phyloP scores from a whole-genome alignment of 805 yeast genomes.

The Saccharomycopsis schoenii region DNA sequence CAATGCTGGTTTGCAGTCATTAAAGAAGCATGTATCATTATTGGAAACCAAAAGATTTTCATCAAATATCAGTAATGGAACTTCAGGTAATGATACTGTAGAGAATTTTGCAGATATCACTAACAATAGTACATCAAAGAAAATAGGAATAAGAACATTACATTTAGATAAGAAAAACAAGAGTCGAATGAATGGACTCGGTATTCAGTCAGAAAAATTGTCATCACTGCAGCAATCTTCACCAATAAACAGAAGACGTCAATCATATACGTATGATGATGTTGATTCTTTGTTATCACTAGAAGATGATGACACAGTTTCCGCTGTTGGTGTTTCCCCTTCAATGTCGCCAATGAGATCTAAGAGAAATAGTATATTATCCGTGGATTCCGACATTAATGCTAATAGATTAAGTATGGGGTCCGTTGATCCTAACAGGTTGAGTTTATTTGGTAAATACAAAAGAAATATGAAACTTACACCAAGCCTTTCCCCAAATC shows the following conservation, averaged over 20 bases:
- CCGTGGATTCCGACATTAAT: slow-evolving; percentile 14
- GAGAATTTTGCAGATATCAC: background rate
- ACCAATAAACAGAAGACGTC: background rate
- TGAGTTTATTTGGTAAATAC: slow-evolving; percentile 5
- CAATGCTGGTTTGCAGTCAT: background rate
- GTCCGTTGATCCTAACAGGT: slow-evolving; percentile 1
- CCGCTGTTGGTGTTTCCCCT: slow-evolving; percentile 2
- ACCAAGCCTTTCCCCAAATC: background rate
- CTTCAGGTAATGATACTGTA: background rate
- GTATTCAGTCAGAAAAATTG: slow-evolving; percentile 1
- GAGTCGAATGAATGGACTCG: background rate
- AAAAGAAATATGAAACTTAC: background rate
- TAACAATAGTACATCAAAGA: background rate
- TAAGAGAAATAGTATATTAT: slow-evolving; percentile 31
- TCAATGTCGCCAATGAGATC: slow-evolving; percentile 23
- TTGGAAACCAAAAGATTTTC: background rate
- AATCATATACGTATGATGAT: background rate
- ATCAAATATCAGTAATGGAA: background rate
- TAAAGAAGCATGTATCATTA: background rate
- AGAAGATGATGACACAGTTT: slow-evolving; percentile 1
- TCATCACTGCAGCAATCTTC: background rate
- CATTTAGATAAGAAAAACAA: slow-evolving; percentile 9
- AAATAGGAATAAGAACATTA: slow-evolving; percentile 14
- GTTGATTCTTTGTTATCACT: slow-evolving; percentile 4
- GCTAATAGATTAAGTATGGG: background rate